A percentile compares a stretch with the other conserved stretches of the same genome.
Conservation (phyloP, 139 green algal genomes). For the Trebouxia sp. region DNA sequence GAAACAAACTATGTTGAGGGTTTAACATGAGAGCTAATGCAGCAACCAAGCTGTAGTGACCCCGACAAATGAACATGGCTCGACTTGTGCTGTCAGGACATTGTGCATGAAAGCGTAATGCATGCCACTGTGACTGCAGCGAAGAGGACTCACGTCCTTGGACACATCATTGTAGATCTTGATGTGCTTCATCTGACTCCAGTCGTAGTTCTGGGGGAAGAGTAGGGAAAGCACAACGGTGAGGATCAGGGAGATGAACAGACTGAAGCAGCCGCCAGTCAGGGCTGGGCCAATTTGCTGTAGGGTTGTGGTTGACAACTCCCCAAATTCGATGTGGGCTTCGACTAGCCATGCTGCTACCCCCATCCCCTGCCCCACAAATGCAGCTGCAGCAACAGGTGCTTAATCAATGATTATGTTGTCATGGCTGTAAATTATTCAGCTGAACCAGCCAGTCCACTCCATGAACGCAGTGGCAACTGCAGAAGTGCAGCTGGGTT, state of each 20-base stretch:
- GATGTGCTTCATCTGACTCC: conserved; percentile 56
- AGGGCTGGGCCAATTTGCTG: conserved; percentile 31
- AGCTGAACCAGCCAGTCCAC: too few species aligned
- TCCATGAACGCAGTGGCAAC: too few species aligned
- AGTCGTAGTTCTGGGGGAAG: conserved; percentile 62
- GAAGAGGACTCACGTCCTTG: conserved; percentile 23
- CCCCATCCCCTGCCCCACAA: conserved; percentile 16
- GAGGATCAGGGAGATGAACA: conserved; percentile 62
- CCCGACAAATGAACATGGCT: too few species aligned
- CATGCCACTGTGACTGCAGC: too few species aligned
- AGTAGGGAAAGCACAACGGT: conserved; percentile 59
- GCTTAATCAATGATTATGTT: too few species aligned
- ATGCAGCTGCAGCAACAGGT: conserved; percentile 16
- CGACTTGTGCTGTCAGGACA: too few species aligned
- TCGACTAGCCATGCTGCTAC: conserved; percentile 24
- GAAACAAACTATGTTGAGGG: too few species aligned
- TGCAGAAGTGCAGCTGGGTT: too few species aligned
- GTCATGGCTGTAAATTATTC: too few species aligned
- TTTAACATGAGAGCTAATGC: too few species aligned
- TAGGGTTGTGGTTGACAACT: conserved; percentile 21
- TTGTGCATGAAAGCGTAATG: too few species aligned
- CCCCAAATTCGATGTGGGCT: conserved; percentile 1
- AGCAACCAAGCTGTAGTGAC: too few species aligned
- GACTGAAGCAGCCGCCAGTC: conserved; percentile 31
- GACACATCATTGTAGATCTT: conserved; percentile 18